phyloP scores from a whole-genome alignment of 352 stramenopile species.

The Pseudoperonospora humuli region DNA sequence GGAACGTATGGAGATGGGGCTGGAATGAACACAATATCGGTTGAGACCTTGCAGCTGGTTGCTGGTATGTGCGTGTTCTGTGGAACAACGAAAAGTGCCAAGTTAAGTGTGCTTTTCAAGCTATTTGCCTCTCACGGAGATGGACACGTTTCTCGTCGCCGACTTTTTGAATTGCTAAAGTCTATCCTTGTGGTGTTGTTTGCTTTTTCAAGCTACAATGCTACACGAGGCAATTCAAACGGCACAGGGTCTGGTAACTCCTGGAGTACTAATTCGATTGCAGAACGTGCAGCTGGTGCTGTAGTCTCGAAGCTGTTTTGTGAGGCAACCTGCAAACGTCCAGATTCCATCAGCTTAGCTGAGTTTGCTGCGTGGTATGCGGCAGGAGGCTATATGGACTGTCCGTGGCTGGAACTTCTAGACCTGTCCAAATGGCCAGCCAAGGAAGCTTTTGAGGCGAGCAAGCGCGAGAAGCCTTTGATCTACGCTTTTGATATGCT shows the following conservation, averaged over 20 bases:
- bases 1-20: constrained; percentile 11
- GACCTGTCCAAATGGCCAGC: constrained; percentile 93
- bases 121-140: constrained; percentile 60
- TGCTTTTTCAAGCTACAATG: constrained; percentile 75
- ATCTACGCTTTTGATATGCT: constrained; percentile 84
- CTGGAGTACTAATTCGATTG: constrained; percentile 71
- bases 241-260: constrained; percentile 49
- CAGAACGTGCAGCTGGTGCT: constrained; percentile 81
- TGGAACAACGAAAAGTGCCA: constrained; percentile 91
- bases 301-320: constrained; percentile 87
- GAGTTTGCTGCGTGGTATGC: constrained; percentile 97
- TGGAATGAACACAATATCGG: constrained; percentile 41
- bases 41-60: constrained; percentile 63
- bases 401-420: constrained; percentile 94
- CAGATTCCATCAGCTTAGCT: constrained; percentile 85
- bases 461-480: constrained; percentile 73
- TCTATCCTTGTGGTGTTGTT: constrained; percentile 77
- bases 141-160: constrained; percentile 56
- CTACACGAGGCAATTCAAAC: constrained; percentile 50
- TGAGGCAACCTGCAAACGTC: constrained; percentile 50
- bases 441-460: constrained; percentile 83
- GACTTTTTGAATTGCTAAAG: constrained; percentile 79
- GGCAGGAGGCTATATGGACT: constrained; percentile 89
- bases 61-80: constrained; percentile 91
- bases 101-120: constrained; percentile 86